Evolutionary conservation across 2,329 filamentous ascomycete species (phyloP).

Genomic region (Curvularia verruculosa): DNA sequence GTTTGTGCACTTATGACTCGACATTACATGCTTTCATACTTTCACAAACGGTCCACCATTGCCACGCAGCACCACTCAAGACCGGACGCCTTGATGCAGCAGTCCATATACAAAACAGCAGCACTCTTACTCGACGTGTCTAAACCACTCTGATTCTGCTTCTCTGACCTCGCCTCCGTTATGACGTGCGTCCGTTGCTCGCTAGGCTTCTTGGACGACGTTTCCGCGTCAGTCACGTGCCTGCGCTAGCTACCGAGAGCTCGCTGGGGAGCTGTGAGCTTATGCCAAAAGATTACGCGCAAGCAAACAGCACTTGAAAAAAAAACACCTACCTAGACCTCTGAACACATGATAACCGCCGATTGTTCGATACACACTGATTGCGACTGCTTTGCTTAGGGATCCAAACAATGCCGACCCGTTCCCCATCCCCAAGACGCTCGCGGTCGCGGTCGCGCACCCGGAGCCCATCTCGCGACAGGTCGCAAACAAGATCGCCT

Average conservation of each 20-base stretch:
- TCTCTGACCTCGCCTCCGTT: background rate
- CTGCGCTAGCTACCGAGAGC: slow-evolving; percentile 13
- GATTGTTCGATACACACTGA: background rate
- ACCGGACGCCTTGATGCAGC: background rate
- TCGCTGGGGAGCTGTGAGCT: slow-evolving; percentile 1
- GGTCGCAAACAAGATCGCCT: slow-evolving; percentile 45
- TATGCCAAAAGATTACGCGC: slow-evolving; percentile 25
- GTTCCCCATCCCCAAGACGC: slow-evolving; percentile 32
- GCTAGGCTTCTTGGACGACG: slow-evolving; percentile 13
- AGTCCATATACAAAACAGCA: background rate
- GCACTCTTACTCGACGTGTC: background rate
- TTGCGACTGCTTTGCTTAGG: background rate
- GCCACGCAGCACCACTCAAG: slow-evolving; percentile 1
- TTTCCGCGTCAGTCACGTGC: slow-evolving; percentile 20
- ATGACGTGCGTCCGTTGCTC: slow-evolving; percentile 1
- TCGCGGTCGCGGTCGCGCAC: slow-evolving; percentile 35
- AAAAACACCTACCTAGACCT: background rate
- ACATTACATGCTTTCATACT: no score
- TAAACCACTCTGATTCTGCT: background rate
- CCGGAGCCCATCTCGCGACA: slow-evolving; percentile 51
- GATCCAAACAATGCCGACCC: slow-evolving; percentile 28
- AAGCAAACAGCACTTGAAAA: background rate
- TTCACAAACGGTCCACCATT: background rate
- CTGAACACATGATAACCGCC: background rate
- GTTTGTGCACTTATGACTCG: background rate